A percentile compares a stretch with the other conserved stretches of the same genome.
Conservation (phyloP, 2,329 filamentous ascomycete species). For the Epichloe gansuensis region DNA sequence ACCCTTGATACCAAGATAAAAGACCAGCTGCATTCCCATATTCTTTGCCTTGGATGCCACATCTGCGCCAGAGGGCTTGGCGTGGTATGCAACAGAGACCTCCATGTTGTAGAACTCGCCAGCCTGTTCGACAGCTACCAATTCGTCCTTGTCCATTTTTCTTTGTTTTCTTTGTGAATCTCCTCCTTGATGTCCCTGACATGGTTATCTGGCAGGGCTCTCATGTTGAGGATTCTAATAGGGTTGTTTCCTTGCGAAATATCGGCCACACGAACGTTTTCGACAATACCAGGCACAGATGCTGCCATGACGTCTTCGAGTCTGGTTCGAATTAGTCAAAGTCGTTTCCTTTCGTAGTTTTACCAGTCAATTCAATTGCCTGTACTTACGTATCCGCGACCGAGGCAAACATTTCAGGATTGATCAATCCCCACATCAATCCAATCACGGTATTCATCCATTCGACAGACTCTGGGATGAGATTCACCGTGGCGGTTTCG, state of each 20-base stretch:
- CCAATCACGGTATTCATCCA: constrained; percentile 90
- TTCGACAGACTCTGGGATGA: constrained; percentile 85
- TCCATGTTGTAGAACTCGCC: constrained; percentile 91
- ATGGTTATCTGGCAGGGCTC: constrained; percentile 67
- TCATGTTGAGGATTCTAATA: constrained; percentile 73
- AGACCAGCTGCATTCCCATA: constrained; percentile 94
- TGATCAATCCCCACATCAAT: constrained; percentile 81
- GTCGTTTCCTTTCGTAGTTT: not conserved
- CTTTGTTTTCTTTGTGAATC: constrained; percentile 65
- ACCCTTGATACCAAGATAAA: constrained; percentile 83
- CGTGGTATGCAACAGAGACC: constrained; percentile 82
- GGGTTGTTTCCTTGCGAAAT: constrained; percentile 92
- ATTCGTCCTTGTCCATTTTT: constrained; percentile 74
- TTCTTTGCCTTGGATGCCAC: constrained; percentile 77
- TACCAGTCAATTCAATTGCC: not conserved
- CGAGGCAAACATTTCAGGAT: constrained; percentile 87
- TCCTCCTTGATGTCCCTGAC: constrained; percentile 72
- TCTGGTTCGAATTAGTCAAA: constrained; percentile 10
- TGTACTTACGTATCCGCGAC: constrained; percentile 64
- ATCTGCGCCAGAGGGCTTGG: constrained; percentile 57
- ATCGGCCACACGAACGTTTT: constrained; percentile 89
- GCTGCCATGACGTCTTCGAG: constrained; percentile 84
- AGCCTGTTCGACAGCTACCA: constrained; percentile 79
- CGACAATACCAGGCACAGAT: constrained; percentile 79
- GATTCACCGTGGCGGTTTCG: constrained; percentile 72